Percentiles rank a stretch among this genome's conserved stretches.
These are phyloP conservation scores for Microcyclospora pomicola DNA, from an alignment of 2,329 filamentous ascomycete genomes.

Conservation along the genomic window DNA sequence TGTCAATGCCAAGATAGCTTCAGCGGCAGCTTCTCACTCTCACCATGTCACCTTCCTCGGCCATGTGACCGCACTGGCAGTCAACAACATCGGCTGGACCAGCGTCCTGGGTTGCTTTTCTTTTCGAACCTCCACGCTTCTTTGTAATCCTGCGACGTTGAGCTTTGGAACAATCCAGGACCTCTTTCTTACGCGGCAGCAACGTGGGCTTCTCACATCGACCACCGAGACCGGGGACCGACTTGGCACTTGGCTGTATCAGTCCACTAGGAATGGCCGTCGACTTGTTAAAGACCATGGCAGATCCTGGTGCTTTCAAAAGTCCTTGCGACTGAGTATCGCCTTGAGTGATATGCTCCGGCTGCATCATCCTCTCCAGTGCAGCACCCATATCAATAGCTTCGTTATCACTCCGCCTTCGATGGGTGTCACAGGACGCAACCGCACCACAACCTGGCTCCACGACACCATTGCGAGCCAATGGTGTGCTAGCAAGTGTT, in stretches of 20 bases:
- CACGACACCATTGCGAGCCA: not conserved
- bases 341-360: conserved; percentile 18
- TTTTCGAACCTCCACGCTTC: not conserved
- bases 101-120: not conserved
- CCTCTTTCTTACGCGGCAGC: not conserved
- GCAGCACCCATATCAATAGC: conserved; percentile 10
- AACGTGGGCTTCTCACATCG: not conserved
- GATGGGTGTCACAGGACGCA: not conserved
- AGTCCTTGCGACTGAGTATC: conserved; percentile 18
- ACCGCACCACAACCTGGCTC: not conserved
- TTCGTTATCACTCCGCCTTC: not conserved
- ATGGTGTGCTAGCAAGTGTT: not conserved
- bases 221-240: not conserved
- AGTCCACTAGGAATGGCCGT: not conserved
- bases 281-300: not conserved
- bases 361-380: conserved; percentile 15
- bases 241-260: not conserved
- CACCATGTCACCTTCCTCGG: conserved; percentile 31
- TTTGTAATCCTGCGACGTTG: too few species aligned
- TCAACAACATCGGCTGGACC: conserved; percentile 12
- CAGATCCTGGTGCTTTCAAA: not conserved
- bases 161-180: not conserved
- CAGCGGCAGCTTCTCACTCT: conserved; percentile 1
- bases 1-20: not conserved
- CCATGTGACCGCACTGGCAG: conserved; percentile 30